These are phyloP conservation scores for Neofusicoccum sp. DNA, from an alignment of 2,329 filamentous ascomycete species.

Conservation along the genomic window DNA sequence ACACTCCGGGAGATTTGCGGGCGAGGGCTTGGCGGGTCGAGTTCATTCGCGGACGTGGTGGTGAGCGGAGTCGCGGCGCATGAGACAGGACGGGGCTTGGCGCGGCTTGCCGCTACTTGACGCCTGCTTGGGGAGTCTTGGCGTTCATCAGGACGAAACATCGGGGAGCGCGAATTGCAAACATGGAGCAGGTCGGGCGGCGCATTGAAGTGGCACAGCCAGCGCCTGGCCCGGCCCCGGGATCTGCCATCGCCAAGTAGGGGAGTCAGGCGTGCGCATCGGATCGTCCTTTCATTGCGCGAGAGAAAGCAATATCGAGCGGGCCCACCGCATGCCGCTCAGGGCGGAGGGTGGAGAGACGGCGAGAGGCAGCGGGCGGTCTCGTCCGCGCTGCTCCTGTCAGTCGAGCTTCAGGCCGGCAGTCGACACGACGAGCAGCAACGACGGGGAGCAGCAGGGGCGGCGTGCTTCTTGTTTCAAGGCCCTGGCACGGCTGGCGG, in stretches of 20 bases:
- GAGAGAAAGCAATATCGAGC: background rate
- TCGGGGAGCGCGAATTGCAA: slow-evolving; percentile 1
- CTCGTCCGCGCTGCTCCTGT: background rate
- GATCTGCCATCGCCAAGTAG: background rate
- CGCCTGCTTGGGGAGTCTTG: slow-evolving; percentile 7
- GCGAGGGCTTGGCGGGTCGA: background rate
- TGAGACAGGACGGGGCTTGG: slow-evolving; percentile 1
- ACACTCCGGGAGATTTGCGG: slow-evolving; percentile 12
- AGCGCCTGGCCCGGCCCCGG: background rate
- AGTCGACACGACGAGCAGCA: too few species aligned
- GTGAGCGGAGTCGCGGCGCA: background rate
- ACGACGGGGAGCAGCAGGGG: slow-evolving; percentile 9
- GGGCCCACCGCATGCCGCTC: background rate
- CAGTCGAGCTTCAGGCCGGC: slow-evolving; percentile 1
- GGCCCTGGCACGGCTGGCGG: slow-evolving; percentile 12
- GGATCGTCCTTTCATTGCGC: background rate
- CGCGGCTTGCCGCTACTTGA: slow-evolving; percentile 16
- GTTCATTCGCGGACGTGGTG: background rate
- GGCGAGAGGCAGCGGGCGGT: background rate
- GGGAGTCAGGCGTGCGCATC: background rate
- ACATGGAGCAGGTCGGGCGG: background rate
- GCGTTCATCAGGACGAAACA: slow-evolving; percentile 21
- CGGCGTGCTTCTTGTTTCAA: slow-evolving; percentile 4
- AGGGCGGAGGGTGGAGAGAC: slow-evolving; percentile 3
- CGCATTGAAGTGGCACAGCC: slow-evolving; percentile 4